A percentile compares a stretch with the other conserved stretches of the same genome.
These are phyloP conservation scores for Lachnellula cervina DNA, from an alignment of 2,329 filamentous ascomycete genomes.

Conservation along the genomic window DNA sequence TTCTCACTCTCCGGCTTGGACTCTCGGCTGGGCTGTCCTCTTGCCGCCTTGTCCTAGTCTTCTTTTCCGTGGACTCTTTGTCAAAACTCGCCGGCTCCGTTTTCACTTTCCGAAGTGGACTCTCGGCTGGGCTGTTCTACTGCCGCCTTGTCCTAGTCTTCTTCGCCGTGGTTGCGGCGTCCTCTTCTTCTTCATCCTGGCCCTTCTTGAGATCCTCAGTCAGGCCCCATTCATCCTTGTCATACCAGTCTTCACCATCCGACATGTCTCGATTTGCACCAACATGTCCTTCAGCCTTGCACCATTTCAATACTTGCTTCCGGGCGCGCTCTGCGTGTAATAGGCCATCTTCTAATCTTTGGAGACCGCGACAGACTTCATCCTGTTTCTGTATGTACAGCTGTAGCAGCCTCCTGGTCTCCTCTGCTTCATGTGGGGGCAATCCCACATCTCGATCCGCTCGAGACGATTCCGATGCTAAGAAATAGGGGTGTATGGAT, in stretches of 20 bases:
- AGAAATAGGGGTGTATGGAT: conserved; percentile 71
- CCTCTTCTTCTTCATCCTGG: conserved; percentile 77
- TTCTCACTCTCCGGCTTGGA: not conserved
- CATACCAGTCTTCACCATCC: conserved; percentile 87
- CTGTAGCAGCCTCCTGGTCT: conserved; percentile 67
- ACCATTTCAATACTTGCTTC: conserved; percentile 67
- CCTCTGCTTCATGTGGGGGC: conserved; percentile 69
- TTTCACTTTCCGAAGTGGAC: not conserved
- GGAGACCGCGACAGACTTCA: conserved; percentile 68
- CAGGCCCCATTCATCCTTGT: conserved; percentile 73
- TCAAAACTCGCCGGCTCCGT: not conserved
- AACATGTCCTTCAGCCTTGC: conserved; percentile 71
- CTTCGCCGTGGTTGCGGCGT: conserved; percentile 46
- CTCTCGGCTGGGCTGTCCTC: conserved; percentile 6
- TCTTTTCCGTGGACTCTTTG: conserved; percentile 38
- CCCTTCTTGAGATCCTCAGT: conserved; percentile 74
- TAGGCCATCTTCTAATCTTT: conserved; percentile 64
- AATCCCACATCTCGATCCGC: conserved; percentile 69
- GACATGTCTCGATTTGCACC: conserved; percentile 66
- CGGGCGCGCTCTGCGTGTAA: conserved; percentile 68
- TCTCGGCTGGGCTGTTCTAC: conserved; percentile 7
- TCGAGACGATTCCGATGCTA: conserved; percentile 55
- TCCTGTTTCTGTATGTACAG: conserved; percentile 83
- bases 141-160: conserved; percentile 42
- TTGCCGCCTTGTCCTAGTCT: conserved; percentile 41